Conservation (phyloP, 1,139 yeast genomes). For the Suhomyces coccinellae region DNA sequence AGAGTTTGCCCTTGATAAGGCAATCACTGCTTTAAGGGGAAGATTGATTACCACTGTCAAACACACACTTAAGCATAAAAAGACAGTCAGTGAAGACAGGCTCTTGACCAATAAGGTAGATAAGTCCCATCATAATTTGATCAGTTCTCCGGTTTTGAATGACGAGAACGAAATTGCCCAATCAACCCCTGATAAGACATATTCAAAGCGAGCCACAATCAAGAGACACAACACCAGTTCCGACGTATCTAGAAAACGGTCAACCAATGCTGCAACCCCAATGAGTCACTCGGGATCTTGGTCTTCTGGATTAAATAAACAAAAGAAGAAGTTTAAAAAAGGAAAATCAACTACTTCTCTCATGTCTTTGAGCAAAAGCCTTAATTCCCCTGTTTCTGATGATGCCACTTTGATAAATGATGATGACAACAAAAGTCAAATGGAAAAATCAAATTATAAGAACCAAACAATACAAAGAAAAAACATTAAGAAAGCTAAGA, state of each 20-base stretch:
- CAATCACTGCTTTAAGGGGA: slow-evolving; percentile 68
- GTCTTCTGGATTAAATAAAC: slow-evolving; percentile 1
- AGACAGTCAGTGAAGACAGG: slow-evolving; percentile 7
- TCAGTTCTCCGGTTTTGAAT: slow-evolving; percentile 28
- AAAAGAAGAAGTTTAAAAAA: slow-evolving; percentile 14
- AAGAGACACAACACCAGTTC: slow-evolving; percentile 18
- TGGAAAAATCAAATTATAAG: neutral
- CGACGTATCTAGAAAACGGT: slow-evolving; percentile 5
- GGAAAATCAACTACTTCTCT: slow-evolving; percentile 36
- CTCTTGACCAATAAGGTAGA: neutral
- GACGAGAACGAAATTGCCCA: slow-evolving; percentile 4
- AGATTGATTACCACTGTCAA: slow-evolving; percentile 50
- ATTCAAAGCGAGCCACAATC: slow-evolving; percentile 2
- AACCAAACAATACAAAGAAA: slow-evolving; percentile 1
- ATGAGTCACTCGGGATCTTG: slow-evolving; percentile 4
- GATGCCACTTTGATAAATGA: slow-evolving; percentile 17
- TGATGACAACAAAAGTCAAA: slow-evolving; percentile 9
- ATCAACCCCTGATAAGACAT: slow-evolving; percentile 6
- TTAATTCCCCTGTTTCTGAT: slow-evolving; percentile 5
- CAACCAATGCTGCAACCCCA: slow-evolving; percentile 6
- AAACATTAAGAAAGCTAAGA: slow-evolving; percentile 34
- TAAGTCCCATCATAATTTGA: slow-evolving; percentile 19
- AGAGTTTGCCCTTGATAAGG: slow-evolving; percentile 82
- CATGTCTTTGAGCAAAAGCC: slow-evolving; percentile 17
- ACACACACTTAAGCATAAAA: slow-evolving; percentile 20